Base-by-base conservation (phyloP, 2,329 filamentous ascomycete genomes). In the Penicillium sclerotigenum region DNA sequence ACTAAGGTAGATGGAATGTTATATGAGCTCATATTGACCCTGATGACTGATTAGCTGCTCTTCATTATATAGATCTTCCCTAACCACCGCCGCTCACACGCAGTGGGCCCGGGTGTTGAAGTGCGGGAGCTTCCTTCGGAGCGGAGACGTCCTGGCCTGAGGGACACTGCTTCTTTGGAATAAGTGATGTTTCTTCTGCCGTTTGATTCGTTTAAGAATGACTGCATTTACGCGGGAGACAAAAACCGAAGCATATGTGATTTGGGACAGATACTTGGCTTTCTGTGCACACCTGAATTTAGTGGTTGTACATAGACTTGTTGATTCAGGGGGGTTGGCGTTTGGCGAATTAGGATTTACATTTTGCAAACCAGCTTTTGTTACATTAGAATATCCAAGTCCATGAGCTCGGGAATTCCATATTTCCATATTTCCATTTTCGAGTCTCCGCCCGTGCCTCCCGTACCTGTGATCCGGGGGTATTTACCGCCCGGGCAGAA, bases 81-180 rank as follows among this genome's bases (percentile, higher is more conserved):
- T 18, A 71, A 72, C 18, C 76, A 89, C 69, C 82, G 90, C 69
- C 80, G 81, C 67, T 78, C 81, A 46, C 83, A 88, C 59, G 74
- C 88, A 31, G 82, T 92, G 50, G 91, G 91, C 0, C 90, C 91
- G 4, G 91, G 92, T 13, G 85, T 97, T 60, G 91, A 96, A 73
- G 81, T 92, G 62, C 81, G 86, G 67, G 85, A 92, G 53, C 82
- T 86, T 68, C 83, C 85, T 41, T 77, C 83, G 57, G 80, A 80
- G 71, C 68, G 70, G 60, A 76, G 81, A 68, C 72, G 80, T 37
- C 77, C 80, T 66, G 81, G 83, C 64, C 67, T 93, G 67, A 79
- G 85, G 56, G 85, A 88, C 68, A 81, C 88, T 63, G 83, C 88
- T 16, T 84, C 85, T 61, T 68, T 91, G 74, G 88, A 93, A 77